Evolutionary conservation across 1,284 basidiomycete species (phyloP), one percentile per base, ranked within the genome.

Genomic region (Polyporus tsugae): DNA sequence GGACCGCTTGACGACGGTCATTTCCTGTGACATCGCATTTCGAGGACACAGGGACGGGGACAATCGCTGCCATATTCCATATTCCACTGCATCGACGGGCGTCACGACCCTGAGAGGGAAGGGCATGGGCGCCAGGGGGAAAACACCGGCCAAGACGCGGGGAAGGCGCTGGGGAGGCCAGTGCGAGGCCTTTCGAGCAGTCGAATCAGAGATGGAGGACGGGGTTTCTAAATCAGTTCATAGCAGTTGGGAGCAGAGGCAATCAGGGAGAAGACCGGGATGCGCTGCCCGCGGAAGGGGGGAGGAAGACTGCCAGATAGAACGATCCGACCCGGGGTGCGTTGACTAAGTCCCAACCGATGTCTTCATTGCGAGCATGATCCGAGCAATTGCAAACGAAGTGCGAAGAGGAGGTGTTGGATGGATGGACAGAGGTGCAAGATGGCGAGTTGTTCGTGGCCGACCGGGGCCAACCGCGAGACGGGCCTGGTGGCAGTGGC

Each of bases 1-100:
- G 71, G 72, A 61, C 68, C 72, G 70, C 72, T 68, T 70, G 67
- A 63, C 68, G 66, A 73, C 72, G 64, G 68, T 42, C 62, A 68
- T 49, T 57, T 38, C 57, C 11, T 62, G 64, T 63, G 39, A 41
- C 29, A 63, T 55, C 42, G 65, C 29, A 52, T 36, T 35, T 53
- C 29, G 42, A 33, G 22, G 36, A n/a, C 44, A 58, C 58, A 65
- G 42, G 44, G n/a, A 59, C 33, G n/a, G 35, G 66, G 66, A 63
- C 68, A 69, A 64, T 66, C 67, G 57, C 41, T 44, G 41, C 41
- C 52, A 62, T 55, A 57, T 70, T 67, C 65, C 65, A 67, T 64
- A 49, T 49, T 49, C 46, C 46, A 49, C 25, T 25, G 42, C 44
- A 61, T 62, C 64, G 67, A 64, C 65, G 39, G 60, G 65, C 68